phyloP scores from a whole-genome alignment of 768 basidiomycete species.

The Trametes cingulata region DNA sequence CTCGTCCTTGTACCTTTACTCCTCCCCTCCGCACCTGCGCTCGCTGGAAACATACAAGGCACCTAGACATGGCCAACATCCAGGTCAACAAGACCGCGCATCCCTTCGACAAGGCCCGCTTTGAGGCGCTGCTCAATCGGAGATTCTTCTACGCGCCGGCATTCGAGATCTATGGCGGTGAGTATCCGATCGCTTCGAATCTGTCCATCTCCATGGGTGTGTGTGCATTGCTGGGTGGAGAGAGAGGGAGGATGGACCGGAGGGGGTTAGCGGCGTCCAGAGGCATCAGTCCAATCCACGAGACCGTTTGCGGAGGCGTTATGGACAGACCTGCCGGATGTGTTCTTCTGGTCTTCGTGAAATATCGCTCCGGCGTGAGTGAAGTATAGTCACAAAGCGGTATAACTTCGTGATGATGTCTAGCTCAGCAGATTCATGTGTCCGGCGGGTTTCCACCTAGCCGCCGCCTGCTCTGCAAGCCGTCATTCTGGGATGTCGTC shows the following conservation, averaged over 20 bases:
- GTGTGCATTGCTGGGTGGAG: background rate
- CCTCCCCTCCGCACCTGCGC: conserved; percentile 2
- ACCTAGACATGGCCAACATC: conserved; percentile 23
- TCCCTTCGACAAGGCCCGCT: conserved; percentile 79
- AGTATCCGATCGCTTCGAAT: conserved; percentile 29
- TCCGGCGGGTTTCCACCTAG: no score
- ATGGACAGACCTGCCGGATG: no score
- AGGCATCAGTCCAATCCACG: no score
- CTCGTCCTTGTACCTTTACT: conserved; percentile 20
- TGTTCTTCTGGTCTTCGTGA: no score
- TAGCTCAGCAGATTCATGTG: no score
- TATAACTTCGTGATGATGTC: no score
- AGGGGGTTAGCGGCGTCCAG: no score
- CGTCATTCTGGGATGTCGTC: no score
- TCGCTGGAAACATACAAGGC: conserved; percentile 7
- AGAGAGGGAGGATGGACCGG: background rate
- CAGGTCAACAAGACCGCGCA: conserved; percentile 80
- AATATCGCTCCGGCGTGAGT: no score
- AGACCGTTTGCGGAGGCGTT: no score
- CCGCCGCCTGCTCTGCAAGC: no score
- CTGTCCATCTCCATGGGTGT: background rate
- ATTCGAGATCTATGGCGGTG: conserved; percentile 98
- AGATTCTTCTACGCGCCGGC: conserved; percentile 98
- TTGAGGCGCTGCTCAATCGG: conserved; percentile 84
- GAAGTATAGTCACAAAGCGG: no score